Percentiles rank a stretch among this genome's conserved stretches.
Conservation (phyloP, 352 stramenopile genomes). For the Globisporangium sylvaticum region DNA sequence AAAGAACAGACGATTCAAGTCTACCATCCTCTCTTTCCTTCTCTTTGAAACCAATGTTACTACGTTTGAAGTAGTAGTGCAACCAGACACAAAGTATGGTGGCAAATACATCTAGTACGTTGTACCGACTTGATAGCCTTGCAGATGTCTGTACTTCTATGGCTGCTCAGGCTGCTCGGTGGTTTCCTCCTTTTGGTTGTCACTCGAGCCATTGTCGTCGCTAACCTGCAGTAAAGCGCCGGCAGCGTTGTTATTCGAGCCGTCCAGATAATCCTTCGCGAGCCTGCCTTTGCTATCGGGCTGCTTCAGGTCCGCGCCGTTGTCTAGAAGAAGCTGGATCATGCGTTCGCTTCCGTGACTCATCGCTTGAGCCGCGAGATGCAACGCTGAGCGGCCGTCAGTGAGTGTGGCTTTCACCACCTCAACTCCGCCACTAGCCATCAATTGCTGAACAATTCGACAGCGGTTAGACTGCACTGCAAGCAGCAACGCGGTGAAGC, state of each 20-base stretch:
- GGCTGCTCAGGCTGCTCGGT: background rate
- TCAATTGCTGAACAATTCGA: background rate
- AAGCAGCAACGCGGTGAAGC: conserved; percentile 9
- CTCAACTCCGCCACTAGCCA: background rate
- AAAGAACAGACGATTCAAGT: background rate
- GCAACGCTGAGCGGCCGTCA: conserved; percentile 6
- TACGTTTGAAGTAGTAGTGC: background rate
- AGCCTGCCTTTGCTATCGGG: background rate
- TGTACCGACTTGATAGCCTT: background rate
- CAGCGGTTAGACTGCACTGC: background rate
- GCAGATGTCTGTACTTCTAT: background rate
- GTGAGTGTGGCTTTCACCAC: background rate
- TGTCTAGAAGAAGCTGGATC: background rate
- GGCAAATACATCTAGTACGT: background rate
- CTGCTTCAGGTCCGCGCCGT: background rate
- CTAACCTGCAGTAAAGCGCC: background rate
- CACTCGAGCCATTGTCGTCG: background rate
- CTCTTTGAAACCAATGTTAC: background rate
- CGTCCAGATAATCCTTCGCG: background rate
- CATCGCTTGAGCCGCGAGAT: background rate
- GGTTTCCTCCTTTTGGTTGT: background rate
- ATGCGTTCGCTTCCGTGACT: background rate
- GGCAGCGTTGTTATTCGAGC: background rate
- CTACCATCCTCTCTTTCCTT: background rate
- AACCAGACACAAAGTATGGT: background rate